These are phyloP conservation scores for Penicillium sp. DNA, from an alignment of 2,329 filamentous ascomycete species.

Conservation along the genomic window DNA sequence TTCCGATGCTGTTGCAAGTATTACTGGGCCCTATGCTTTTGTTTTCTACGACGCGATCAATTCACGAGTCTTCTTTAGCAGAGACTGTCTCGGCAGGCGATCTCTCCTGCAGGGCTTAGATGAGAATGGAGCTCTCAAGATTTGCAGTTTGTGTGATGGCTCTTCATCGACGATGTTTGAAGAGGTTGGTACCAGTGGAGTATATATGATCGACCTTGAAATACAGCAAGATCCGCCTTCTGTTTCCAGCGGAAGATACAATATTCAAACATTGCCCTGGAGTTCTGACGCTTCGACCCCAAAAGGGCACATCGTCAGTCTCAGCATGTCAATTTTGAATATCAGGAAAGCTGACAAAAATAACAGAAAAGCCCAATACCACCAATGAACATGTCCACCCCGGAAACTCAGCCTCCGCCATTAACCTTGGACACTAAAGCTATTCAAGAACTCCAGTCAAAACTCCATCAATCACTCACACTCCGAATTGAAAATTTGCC, in stretches of 20 bases:
- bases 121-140: slow-evolving; percentile 55
- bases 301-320: slow-evolving; percentile 30
- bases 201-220: slow-evolving; percentile 70
- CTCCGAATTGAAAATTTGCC: slow-evolving; percentile 70
- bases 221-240: slow-evolving; percentile 12
- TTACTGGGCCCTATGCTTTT: slow-evolving; percentile 88
- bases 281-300: slow-evolving; percentile 20
- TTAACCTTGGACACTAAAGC: slow-evolving; percentile 51
- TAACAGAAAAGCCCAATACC: slow-evolving; percentile 48
- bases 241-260: slow-evolving; percentile 18
- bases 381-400: slow-evolving; percentile 47
- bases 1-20: slow-evolving; percentile 57
- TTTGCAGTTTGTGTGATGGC: slow-evolving; percentile 73
- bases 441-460: slow-evolving; percentile 58
- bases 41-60: slow-evolving; percentile 73
- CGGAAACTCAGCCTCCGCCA: slow-evolving; percentile 32
- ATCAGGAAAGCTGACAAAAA: slow-evolving; percentile 2
- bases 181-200: slow-evolving; percentile 83
- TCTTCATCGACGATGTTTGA: slow-evolving; percentile 60
- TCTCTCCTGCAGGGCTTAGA: slow-evolving; percentile 69
- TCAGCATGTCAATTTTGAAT: not conserved
- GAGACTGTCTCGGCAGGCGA: slow-evolving; percentile 84
- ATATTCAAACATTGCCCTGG: slow-evolving; percentile 36
- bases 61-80: slow-evolving; percentile 74
- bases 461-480: slow-evolving; percentile 65